phyloP scores from a whole-genome alignment of 352 stramenopile genomes.

The Phytophthora melonis region DNA sequence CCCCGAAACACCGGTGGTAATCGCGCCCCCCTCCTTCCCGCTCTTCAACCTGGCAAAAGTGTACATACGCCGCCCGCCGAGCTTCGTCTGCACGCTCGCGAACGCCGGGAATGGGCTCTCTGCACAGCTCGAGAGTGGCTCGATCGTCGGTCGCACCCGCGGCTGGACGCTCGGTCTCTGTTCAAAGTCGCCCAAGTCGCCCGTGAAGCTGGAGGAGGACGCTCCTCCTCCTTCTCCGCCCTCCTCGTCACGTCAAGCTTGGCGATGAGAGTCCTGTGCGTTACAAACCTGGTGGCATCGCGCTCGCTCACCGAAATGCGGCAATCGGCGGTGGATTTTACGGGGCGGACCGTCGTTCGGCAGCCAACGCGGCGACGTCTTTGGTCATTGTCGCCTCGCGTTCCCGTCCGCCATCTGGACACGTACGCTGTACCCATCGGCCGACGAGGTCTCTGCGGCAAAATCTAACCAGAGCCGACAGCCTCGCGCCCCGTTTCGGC shows the following conservation, averaged over 20 bases:
- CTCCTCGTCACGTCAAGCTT: neutral
- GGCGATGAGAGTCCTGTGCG: neutral
- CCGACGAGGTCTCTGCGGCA: neutral
- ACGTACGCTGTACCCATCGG: conserved; percentile 10
- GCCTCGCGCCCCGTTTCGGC: conserved; percentile 15
- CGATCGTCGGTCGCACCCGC: neutral
- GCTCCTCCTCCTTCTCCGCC: neutral
- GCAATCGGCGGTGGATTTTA: conserved; percentile 26
- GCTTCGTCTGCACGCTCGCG: conserved; percentile 12
- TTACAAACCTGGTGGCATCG: too few species aligned
- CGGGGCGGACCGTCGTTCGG: conserved; percentile 13
- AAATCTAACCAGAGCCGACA: neutral
- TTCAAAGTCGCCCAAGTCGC: neutral
- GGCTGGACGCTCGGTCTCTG: neutral
- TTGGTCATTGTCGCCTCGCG: conserved; percentile 13
- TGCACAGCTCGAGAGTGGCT: conserved; percentile 16
- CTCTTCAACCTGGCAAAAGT: conserved; percentile 24
- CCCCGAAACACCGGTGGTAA: neutral
- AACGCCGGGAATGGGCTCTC: conserved; percentile 14
- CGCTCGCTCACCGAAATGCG: conserved; percentile 24
- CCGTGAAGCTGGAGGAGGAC: neutral
- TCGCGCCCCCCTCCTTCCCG: neutral
- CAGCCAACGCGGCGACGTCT: neutral
- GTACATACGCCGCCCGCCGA: conserved; percentile 5
- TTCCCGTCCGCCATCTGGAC: conserved; percentile 29